Evolutionary conservation across 2,329 filamentous ascomycete genomes (phyloP), one percentile per base, ranked within the genome.

Genomic region (Aspergillus fijiensis): DNA sequence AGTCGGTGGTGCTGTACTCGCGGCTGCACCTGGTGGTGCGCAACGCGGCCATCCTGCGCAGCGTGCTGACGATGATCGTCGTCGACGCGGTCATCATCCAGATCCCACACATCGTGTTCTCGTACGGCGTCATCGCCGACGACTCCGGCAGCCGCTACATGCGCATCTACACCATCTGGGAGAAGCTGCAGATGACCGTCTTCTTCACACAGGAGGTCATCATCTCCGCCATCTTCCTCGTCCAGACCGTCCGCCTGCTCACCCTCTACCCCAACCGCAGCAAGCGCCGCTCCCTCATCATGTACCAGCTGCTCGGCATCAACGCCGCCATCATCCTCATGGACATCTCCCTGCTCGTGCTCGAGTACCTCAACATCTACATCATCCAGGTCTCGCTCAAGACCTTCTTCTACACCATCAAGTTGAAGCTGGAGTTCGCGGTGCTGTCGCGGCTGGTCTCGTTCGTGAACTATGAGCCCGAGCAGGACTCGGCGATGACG

Each of bases 1-100:
- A 87, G 67, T 83, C 82, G 0, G 66, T 87, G 12, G 85, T 88
- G 0, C 76, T 88, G 0, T 88, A 84, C 76, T 87, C 85, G 0
- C 80, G 86, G 5, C 78, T 88, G 1, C 84, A 87, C 66, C 75
- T 88, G 2, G 77, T 88, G 25, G 73, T 84, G 0, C 79, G 79
- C 39, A 82, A 81, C 25, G 72, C 72, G 1, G 68, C 66, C 0
- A 67, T 82, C 1, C 72, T 87, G 2, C 79, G 77, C 19, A 74
- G 76, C 48, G 80, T 84, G 0, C 76, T 86, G 0, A 78, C 69
- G 59, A 84, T 88, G 79, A 87, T 88, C 60, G 78, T 86, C 51
- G 65, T 80, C 65, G 79, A 87, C 64, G 80, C 76, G 5, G 52
- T 85, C 47, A 60, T 85, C 21, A 73, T 85, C 21, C 81, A 86